Evolutionary conservation across 495 filamentous ascomycete genomes (phyloP).

Genomic region (Neurospora sp.): DNA sequence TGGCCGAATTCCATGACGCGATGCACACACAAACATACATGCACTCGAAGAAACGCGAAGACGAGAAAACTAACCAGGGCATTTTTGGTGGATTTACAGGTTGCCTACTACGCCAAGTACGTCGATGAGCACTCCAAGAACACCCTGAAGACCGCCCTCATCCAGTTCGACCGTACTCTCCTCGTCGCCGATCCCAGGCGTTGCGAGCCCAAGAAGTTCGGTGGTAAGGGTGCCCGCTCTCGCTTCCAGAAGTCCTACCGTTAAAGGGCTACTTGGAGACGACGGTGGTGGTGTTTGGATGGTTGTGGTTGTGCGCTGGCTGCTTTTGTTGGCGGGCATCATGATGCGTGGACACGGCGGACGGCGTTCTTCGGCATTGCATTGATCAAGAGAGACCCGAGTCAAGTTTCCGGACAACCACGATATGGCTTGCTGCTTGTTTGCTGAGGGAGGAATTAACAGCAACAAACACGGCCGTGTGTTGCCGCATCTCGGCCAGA

Average conservation of each 20-base stretch:
- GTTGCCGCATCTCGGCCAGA: not conserved
- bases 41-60: not conserved
- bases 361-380: conserved; percentile 28
- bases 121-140: conserved; percentile 99
- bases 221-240: conserved; percentile 84
- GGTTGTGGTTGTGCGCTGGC: conserved; percentile 1
- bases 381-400: conserved; percentile 16
- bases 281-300: conserved; percentile 13
- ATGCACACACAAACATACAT: not conserved
- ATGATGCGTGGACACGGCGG: conserved; percentile 23
- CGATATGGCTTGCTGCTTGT: not conserved
- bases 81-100: conserved; percentile 8
- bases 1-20: not conserved
- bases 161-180: conserved; percentile 90
- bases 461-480: not conserved
- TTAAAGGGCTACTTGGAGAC: conserved; percentile 32
- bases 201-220: conserved; percentile 89
- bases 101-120: conserved; percentile 99
- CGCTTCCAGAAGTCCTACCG: conserved; percentile 87
- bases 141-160: conserved; percentile 88
- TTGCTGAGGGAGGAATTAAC: not conserved
- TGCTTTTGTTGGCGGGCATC: conserved; percentile 9
- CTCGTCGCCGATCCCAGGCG: conserved; percentile 96
- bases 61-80: not conserved
- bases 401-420: not conserved